Base-by-base conservation (phyloP, 164 flowering plant species). In the Tetracentron sinense region DNA sequence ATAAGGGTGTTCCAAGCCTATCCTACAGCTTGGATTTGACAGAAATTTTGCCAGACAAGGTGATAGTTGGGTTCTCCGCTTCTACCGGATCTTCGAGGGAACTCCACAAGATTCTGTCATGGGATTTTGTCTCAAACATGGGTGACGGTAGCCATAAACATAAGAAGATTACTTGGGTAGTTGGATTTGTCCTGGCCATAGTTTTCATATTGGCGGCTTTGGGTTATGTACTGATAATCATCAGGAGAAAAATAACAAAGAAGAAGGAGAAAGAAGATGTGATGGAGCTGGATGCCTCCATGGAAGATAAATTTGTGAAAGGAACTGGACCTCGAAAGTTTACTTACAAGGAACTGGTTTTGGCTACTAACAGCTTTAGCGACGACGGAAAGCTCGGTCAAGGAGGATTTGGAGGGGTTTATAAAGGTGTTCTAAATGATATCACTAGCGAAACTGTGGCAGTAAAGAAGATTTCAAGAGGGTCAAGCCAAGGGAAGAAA, bases 341-440 rank as follows among this genome's bases (percentile, higher is more conserved):
- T 29, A 42, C 63, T 4, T 75, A 67, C 54, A 68, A 53, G 49
- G 75, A 75, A 46, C 51, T 75, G n/a, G 68, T 33, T 23, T 42
- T 20, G 3, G 78, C 75, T 7, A 75, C 78, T 2, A 61, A 69
- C 16, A 35, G 31, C 49, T 75, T 75, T 29, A 53, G 49, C 20
- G 73, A 65, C 6, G 73, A 71, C 4, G 75, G 78, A 7, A 68
- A 68, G 65, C 75, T 75, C 2, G 75, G 75, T 7, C 61, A 75
- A 65, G 75, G 78, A 38, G 78, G 78, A 19, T 72, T 69, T 35
- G 79, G 77, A n/a, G 71, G 72, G 0, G 73, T 69, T 19, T 73
- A 73, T 42, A 73, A 17, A 57, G 72, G 76, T 14, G 17, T 54
- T 31, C 20, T 69, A 7, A 56, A 52, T 4, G 66, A 28, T n/a